Conservation (phyloP, 116 monocot genomes). For the Cymodocea nodosa region DNA sequence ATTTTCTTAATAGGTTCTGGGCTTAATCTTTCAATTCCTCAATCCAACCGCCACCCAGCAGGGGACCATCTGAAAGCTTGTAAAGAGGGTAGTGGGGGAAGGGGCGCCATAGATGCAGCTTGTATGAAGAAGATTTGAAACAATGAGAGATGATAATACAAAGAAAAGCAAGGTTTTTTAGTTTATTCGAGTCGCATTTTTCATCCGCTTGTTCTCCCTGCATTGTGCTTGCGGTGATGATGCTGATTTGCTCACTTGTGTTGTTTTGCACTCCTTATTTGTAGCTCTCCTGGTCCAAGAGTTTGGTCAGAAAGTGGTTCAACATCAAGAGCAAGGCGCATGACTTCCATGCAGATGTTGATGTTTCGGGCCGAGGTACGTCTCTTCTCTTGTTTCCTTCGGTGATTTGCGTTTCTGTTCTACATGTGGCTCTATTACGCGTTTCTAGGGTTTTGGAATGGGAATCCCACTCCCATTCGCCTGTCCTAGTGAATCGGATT, state of each 20-base stretch:
- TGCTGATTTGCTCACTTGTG: not conserved
- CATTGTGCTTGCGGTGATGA: not conserved
- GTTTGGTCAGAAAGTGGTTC: conserved; percentile 76
- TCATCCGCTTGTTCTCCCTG: not conserved
- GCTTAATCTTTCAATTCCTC: not conserved
- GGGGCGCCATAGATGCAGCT: not conserved
- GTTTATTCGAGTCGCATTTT: not conserved
- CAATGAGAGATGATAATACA: conserved; percentile 75
- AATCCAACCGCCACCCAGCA: not conserved
- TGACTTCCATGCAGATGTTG: conserved; percentile 80
- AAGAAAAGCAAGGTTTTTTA: conserved; percentile 42
- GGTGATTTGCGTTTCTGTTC: not conserved
- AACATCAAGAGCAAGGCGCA: conserved; percentile 84
- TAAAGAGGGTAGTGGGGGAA: not conserved
- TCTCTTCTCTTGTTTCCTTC: conserved; percentile 5
- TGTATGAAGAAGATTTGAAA: conserved; percentile 41
- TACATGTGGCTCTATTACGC: not conserved
- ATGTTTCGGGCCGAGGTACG: conserved; percentile 34
- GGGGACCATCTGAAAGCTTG: not conserved
- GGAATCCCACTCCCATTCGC: conserved; percentile 1
- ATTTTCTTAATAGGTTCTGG: not conserved
- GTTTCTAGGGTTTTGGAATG: conserved; percentile 5
- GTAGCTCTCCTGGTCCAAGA: conserved; percentile 95
- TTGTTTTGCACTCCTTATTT: not conserved
- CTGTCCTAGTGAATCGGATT: not conserved